phyloP scores from a whole-genome alignment of 805 yeast genomes.

The Starmerella vitae region DNA sequence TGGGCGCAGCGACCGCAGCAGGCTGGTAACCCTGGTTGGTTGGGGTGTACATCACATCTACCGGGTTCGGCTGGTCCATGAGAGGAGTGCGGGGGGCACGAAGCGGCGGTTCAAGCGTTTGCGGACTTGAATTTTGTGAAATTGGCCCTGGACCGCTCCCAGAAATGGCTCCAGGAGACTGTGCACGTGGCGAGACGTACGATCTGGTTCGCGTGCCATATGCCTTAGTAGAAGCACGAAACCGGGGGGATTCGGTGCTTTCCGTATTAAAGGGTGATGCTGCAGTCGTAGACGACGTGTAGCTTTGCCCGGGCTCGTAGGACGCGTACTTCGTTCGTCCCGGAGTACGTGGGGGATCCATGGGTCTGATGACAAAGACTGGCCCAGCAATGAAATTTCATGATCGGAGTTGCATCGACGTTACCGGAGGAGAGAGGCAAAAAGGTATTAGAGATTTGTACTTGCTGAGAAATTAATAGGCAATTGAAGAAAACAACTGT shows the following conservation, averaged over 20 bases:
- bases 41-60: background rate
- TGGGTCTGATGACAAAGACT: background rate
- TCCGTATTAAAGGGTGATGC: constrained; percentile 8
- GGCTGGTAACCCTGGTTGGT: background rate
- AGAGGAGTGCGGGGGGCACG: background rate
- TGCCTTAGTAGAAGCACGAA: constrained; percentile 17
- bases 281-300: constrained; percentile 6
- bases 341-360: background rate
- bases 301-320: background rate
- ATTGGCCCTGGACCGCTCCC: constrained; percentile 3
- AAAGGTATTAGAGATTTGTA: no score
- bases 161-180: background rate
- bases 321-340: background rate
- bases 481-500: no score
- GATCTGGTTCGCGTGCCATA: constrained; percentile 11
- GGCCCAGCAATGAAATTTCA: no score
- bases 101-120: background rate
- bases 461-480: no score
- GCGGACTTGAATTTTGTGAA: background rate
- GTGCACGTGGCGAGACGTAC: constrained; percentile 1
- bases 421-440: no score
- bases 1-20: constrained; percentile 1
- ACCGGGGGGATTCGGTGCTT: constrained; percentile 8
- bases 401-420: no score
- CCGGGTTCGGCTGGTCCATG: background rate